A percentile compares a stretch with the other conserved stretches of the same genome.
Evolutionary conservation across 805 yeast genomes (phyloP).

Genomic region (Kregervanrija fluxuum): DNA sequence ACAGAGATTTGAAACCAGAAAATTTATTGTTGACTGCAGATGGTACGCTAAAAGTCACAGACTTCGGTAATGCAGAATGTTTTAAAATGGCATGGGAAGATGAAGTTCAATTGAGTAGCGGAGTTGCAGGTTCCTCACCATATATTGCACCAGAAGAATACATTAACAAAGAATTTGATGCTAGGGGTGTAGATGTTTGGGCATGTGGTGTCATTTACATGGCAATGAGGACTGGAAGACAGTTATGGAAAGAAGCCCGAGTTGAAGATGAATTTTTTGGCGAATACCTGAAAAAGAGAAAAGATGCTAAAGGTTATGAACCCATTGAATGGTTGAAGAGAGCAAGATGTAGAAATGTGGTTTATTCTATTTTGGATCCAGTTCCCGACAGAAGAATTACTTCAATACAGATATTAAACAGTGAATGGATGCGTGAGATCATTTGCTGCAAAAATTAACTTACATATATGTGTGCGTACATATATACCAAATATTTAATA

Average conservation of each 20-base stretch:
- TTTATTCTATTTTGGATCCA: constrained; percentile 90
- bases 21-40: constrained; percentile 65
- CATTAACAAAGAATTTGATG: constrained; percentile 59
- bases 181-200: constrained; percentile 83
- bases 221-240: constrained; percentile 94
- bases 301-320: constrained; percentile 79
- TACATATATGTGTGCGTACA: too few relatives aligned
- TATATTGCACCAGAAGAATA: constrained; percentile 90
- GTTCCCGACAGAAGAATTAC: constrained; percentile 81
- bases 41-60: constrained; percentile 76
- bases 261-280: constrained; percentile 74
- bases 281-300: constrained; percentile 69
- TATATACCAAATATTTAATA: neutral
- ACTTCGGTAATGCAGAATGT: constrained; percentile 83
- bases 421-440: constrained; percentile 95
- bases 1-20: constrained; percentile 86
- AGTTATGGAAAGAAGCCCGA: constrained; percentile 82
- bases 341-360: constrained; percentile 86
- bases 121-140: constrained; percentile 81
- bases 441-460: constrained; percentile 46
- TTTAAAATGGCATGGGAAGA: constrained; percentile 81
- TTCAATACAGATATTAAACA: constrained; percentile 78
- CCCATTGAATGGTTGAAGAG: constrained; percentile 84
- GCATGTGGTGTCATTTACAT: constrained; percentile 88
- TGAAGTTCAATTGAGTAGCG: constrained; percentile 61